Evolutionary conservation across 1,284 basidiomycete genomes (phyloP).

Genomic region (Stygiomarasmius scandens): DNA sequence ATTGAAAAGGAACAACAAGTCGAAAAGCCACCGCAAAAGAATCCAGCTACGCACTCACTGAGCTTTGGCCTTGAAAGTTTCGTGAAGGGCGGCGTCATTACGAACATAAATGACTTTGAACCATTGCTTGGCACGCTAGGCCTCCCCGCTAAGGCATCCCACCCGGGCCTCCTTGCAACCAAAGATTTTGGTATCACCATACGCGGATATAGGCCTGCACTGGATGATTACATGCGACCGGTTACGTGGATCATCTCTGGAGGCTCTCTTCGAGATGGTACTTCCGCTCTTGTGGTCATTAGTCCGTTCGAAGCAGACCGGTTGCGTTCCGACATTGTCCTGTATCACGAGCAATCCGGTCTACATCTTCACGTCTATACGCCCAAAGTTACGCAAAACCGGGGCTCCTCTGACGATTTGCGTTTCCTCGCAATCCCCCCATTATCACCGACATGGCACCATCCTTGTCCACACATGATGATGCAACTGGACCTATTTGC

Average conservation of each 20-base stretch:
- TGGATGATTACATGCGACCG: conserved; percentile 39
- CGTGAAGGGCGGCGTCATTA: conserved; percentile 26
- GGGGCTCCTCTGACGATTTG: conserved; percentile 43
- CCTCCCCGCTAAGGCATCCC: conserved; percentile 16
- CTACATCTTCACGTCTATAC: conserved; percentile 48
- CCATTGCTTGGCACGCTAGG: conserved; percentile 18
- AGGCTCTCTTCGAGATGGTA: background rate
- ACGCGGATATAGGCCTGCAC: conserved; percentile 8
- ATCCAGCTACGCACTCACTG: conserved; percentile 26
- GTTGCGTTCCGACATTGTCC: conserved; percentile 40
- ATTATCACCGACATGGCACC: conserved; percentile 14
- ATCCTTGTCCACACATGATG: conserved; percentile 23
- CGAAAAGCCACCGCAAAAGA: conserved; percentile 32
- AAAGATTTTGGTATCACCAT: conserved; percentile 8
- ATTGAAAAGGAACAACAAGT: conserved; percentile 42
- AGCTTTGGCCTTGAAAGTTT: conserved; percentile 29
- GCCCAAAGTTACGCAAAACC: conserved; percentile 36
- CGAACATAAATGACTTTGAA: background rate
- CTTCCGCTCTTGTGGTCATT: conserved; percentile 35
- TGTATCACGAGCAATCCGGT: conserved; percentile 22
- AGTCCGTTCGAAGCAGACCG: conserved; percentile 49
- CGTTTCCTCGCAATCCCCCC: conserved; percentile 34
- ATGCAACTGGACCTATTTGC: conserved; percentile 45
- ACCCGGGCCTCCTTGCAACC: background rate
- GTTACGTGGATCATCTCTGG: conserved; percentile 46